Evolutionary conservation across 768 basidiomycete species (phyloP).

Genomic region (Russula griseocarnosa): DNA sequence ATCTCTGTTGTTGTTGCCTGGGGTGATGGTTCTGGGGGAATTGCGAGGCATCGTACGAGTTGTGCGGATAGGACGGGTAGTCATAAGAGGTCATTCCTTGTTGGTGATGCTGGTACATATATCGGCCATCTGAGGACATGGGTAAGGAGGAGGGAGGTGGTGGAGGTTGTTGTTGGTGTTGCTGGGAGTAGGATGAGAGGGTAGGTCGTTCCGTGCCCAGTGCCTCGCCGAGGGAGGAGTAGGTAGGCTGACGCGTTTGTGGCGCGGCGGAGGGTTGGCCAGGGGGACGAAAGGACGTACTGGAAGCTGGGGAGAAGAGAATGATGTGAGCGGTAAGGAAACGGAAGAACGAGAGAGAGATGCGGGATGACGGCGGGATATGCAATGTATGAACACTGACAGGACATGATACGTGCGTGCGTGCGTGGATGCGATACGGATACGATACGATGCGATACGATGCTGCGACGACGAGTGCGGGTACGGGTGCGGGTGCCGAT

Average conservation of each 20-base stretch:
- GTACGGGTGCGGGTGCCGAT: no score
- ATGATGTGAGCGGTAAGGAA: slow-evolving; percentile 23
- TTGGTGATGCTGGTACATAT: slow-evolving; percentile 49
- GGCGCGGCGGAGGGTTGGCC: slow-evolving; percentile 20
- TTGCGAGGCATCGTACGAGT: slow-evolving; percentile 34
- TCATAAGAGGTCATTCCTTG: slow-evolving; percentile 47
- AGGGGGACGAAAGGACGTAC: slow-evolving; percentile 19
- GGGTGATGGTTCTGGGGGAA: slow-evolving; percentile 32
- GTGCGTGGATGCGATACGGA: no score
- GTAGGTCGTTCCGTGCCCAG: slow-evolving; percentile 24
- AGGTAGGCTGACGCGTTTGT: slow-evolving; percentile 25
- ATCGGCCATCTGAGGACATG: slow-evolving; percentile 52
- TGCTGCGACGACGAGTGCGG: background rate
- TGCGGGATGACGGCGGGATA: slow-evolving; percentile 12
- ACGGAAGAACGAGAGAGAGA: background rate
- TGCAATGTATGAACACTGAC: slow-evolving; percentile 29
- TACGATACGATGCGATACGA: slow-evolving; percentile 15
- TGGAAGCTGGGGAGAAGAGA: slow-evolving; percentile 22
- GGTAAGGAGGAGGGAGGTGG: slow-evolving; percentile 23
- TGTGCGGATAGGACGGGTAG: slow-evolving; percentile 42
- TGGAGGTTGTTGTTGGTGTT: no score
- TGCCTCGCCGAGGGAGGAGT: slow-evolving; percentile 31
- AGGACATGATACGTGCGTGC: slow-evolving; percentile 29
- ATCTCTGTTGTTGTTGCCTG: slow-evolving; percentile 31
- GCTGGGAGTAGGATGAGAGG: slow-evolving; percentile 23